phyloP scores from a whole-genome alignment of 2,329 filamentous ascomycete genomes.

The Elsinoe ampelina region DNA sequence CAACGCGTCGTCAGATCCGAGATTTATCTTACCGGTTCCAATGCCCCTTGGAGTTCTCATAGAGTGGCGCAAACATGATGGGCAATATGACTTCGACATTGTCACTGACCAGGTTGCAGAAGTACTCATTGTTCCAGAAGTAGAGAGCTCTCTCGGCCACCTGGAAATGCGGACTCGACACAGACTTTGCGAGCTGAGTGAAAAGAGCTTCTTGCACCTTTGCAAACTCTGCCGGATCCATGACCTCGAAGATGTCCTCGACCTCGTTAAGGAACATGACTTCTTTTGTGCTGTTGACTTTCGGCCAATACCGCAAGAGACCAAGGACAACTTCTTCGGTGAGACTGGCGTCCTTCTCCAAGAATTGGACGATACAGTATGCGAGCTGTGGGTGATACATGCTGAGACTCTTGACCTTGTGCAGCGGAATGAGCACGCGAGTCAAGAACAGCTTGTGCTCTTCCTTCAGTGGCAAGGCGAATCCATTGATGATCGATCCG shows the following conservation, averaged over 20 bases:
- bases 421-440: slow-evolving; percentile 79
- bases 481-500: slow-evolving; percentile 98
- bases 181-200: slow-evolving; percentile 93
- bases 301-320: slow-evolving; percentile 93
- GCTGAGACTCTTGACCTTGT: slow-evolving; percentile 98
- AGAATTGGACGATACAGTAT: slow-evolving; percentile 97
- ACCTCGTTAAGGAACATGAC: slow-evolving; percentile 99
- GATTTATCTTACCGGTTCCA: slow-evolving; percentile 74
- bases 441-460: slow-evolving; percentile 98
- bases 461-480: slow-evolving; percentile 91
- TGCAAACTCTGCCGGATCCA: slow-evolving; percentile 96
- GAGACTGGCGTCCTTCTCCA: slow-evolving; percentile 93
- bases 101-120: slow-evolving; percentile 97
- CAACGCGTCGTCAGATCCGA: background rate
- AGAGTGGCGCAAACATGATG: slow-evolving; percentile 98
- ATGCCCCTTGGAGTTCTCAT: slow-evolving; percentile 97
- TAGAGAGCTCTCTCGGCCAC: slow-evolving; percentile 94
- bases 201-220: slow-evolving; percentile 98
- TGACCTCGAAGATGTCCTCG: slow-evolving; percentile 98
- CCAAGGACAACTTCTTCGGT: slow-evolving; percentile 98
- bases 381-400: slow-evolving; percentile 99
- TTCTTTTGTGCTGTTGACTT: slow-evolving; percentile 98
- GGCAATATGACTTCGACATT: slow-evolving; percentile 97
- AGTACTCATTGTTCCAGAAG: slow-evolving; percentile 99
- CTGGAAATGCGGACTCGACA: slow-evolving; percentile 97